Evolutionary conservation across 306 rosid genomes (phyloP).

Genomic region (Herpetospermum pedunculosum): DNA sequence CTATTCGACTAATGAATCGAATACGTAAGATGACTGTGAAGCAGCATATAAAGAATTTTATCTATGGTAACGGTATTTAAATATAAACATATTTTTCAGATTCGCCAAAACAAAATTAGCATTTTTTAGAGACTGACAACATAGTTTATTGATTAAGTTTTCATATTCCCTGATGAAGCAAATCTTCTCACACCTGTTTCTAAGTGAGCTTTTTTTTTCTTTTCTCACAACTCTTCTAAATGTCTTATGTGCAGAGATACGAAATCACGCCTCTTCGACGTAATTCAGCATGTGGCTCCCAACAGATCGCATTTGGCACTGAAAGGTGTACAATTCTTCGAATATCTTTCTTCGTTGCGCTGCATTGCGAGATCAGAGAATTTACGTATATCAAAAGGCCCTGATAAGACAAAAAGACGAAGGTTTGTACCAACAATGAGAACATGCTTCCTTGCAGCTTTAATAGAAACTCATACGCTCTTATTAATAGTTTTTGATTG

Average conservation of each 20-base stretch:
- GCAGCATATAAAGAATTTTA: background rate
- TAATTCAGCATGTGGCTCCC: conserved; percentile 48
- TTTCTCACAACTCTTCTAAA: background rate
- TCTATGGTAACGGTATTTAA: background rate
- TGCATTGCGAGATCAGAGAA: conserved; percentile 60
- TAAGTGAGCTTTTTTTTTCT: background rate
- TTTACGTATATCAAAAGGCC: conserved; percentile 38
- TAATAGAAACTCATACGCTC: background rate
- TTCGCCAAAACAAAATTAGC: background rate
- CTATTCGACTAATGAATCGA: background rate
- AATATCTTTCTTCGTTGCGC: conserved; percentile 65
- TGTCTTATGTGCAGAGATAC: conserved; percentile 33
- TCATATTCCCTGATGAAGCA: background rate
- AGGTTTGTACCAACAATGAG: conserved; percentile 32
- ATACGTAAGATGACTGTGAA: background rate
- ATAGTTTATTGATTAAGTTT: background rate
- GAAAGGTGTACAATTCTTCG: conserved; percentile 40
- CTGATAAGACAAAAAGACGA: conserved; percentile 29
- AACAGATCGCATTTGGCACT: conserved; percentile 26
- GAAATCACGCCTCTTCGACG: conserved; percentile 23
- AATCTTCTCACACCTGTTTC: background rate
- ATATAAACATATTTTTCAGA: background rate
- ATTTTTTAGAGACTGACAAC: background rate
- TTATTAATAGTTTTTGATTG: conserved; percentile 10
- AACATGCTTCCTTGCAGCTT: conserved; percentile 7